Evolutionary conservation across 371 early-diverging fungal genomes (phyloP).

Genomic region (Funneliformis caledonium): DNA sequence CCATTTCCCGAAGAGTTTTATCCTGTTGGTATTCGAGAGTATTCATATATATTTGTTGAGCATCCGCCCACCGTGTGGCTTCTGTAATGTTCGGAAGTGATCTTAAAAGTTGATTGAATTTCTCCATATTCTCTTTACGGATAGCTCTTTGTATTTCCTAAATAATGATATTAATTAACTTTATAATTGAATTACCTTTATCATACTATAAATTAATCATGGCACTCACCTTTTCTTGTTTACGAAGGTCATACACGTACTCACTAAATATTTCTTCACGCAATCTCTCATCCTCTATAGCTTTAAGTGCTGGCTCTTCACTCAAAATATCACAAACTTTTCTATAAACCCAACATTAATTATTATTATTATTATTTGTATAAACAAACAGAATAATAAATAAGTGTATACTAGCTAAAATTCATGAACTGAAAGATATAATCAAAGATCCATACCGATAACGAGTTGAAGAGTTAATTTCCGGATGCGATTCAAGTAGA

Average conservation of each 20-base stretch:
- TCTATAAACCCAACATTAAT: background rate
- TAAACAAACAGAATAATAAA: background rate
- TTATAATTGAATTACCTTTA: background rate
- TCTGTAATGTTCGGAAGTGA: constrained; percentile 68
- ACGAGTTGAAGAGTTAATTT: constrained; percentile 47
- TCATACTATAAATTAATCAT: background rate
- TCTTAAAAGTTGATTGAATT: constrained; percentile 59
- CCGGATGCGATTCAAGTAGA: constrained; percentile 49
- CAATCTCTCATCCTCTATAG: constrained; percentile 46
- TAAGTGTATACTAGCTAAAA: background rate
- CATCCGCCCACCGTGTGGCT: constrained; percentile 73
- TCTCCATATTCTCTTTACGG: constrained; percentile 69
- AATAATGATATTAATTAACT: background rate
- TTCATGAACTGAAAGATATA: background rate
- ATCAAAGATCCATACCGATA: constrained; percentile 33
- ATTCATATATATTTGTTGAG: constrained; percentile 55
- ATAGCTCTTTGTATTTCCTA: constrained; percentile 65
- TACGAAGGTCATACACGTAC: constrained; percentile 44
- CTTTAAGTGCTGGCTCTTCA: constrained; percentile 46
- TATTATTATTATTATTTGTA: background rate
- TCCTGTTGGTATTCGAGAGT: constrained; percentile 58
- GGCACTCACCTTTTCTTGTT: constrained; percentile 52
- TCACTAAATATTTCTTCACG: constrained; percentile 44
- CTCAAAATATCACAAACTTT: constrained; percentile 40
- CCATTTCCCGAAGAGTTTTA: constrained; percentile 71